A percentile compares a stretch with the other conserved stretches of the same genome.
phyloP scores from a whole-genome alignment of 305 asterid species.

The Fraxinus sp. region DNA sequence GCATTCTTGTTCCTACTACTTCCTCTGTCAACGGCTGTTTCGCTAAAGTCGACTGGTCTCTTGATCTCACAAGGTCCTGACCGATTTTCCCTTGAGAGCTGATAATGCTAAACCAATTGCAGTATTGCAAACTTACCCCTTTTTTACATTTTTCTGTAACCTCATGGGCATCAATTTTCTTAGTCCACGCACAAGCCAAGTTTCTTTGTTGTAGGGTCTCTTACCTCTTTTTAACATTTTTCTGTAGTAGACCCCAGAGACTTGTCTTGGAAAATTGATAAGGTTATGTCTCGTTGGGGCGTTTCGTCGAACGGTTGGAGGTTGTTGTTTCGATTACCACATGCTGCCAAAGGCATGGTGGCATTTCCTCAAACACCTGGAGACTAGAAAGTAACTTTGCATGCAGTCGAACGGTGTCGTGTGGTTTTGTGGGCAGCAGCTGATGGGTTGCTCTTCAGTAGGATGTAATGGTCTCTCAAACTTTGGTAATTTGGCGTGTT shows the following conservation, averaged over 20 bases:
- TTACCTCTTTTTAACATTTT: neutral
- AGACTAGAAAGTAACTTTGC: neutral
- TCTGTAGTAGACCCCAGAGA: neutral
- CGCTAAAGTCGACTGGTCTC: neutral
- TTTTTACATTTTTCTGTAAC: too few relatives aligned
- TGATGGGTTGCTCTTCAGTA: neutral
- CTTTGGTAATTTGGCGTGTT: neutral
- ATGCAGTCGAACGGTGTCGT: neutral
- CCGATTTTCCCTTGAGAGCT: neutral
- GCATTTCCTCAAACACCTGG: neutral
- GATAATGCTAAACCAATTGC: neutral
- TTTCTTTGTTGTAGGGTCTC: too few relatives aligned
- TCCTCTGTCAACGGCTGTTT: neutral
- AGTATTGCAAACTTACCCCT: neutral
- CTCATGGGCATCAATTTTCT: too few relatives aligned
- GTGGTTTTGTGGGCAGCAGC: neutral
- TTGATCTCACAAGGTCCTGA: neutral
- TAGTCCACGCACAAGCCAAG: too few relatives aligned
- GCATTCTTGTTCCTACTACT: neutral
- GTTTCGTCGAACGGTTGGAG: neutral
- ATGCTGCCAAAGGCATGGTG: neutral
- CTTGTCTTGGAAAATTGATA: neutral
- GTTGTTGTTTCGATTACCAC: neutral
- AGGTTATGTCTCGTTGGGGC: neutral
- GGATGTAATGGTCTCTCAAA: neutral